Base-by-base conservation (phyloP, 2,329 filamentous ascomycete genomes). In the Daldinia sp. region DNA sequence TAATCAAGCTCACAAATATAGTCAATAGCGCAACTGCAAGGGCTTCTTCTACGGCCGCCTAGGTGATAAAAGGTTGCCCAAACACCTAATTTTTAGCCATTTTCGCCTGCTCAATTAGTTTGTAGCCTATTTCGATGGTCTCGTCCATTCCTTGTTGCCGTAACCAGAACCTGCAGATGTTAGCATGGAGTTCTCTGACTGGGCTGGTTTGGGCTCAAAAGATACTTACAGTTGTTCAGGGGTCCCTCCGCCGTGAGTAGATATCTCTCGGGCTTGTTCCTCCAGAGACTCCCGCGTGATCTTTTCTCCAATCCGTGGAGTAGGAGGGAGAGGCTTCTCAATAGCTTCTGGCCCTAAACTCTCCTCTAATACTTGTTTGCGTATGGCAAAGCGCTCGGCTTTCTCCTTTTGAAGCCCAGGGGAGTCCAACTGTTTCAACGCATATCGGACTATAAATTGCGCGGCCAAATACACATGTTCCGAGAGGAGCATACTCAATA, bases 381-480 rank as follows among this genome's bases (percentile, higher is more conserved):
- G 87, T 74, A 95, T 87, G 48, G 90, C 77, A 77, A 90, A 98
- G 19, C 92, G 85, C 75, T 97, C 92, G 3, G 87, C 87, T 11
- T 91, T 86, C 78, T 96, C 94, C 76, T 93, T 93, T 71, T 96
- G 92, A 58, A 94, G 82, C 0, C 93, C 94, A 0, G 92, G 92
- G 47, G 90, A 94, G 71, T 98, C 94, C 54, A 97, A 80, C 75
- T 93, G 95, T 62, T 82, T 83, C 70, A 99, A 86, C 3, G 89
- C 88, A 54, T 87, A 85, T 37, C 89, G 87, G 3, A 97, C 90
- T 0, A 83, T 85, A 64, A 89, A 84, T 71, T 94, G 89, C 1
- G 92, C 85, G 2, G 88, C 81, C n/a, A 99, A 86, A 75, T 96
- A 98, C 13, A 94, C 79, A 74, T 99, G 94, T 75, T 99, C 95